Base-by-base conservation (phyloP, 169 alveolate genomes). In the Condylostoma magnum region DNA sequence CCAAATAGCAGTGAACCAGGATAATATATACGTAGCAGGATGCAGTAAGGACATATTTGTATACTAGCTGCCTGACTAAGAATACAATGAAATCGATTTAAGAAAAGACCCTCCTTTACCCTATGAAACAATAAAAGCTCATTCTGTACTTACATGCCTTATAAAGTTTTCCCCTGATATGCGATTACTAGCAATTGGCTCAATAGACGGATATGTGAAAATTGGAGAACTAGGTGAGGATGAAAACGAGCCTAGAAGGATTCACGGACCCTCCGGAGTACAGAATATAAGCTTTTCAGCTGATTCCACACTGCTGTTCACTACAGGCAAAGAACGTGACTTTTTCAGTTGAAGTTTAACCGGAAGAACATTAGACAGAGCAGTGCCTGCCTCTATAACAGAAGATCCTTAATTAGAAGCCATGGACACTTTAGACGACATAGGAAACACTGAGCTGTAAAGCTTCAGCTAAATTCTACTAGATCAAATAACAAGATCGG, bases 281-380 rank as follows among this genome's bases (percentile, higher is more conserved):
- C 57, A 83, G 22, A 51, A 83, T n/a, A 25, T 89, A n/a, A 44
- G 53, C n/a, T 84, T 85, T 56, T 83, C 93, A 8, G 58, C 67
- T 31, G 79, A 76, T 12, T 71, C 83, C 25, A 65, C 83, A 3
- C 52, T 83, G 8, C 80, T 85, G 6, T 89, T 82, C 43, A 58
- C 85, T 6, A 86, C 90, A 5, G 92, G 95, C 1, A 72, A 77
- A 37, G 95, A 89, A 58, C 88, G 93, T 0, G 73, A 85, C 22
- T 60, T 89, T 46, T 74, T 89, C 34, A 57, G 70, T n/a, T 89
- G 92, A 90, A 70, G 70, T 20, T 51, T 81, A 6, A 87, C 81
- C 12, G 76, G 72, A 20, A 63, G 65, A 36, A 79, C 71, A 15
- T 56, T 77, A n/a, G 89, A 89, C 36, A 43, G 52, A 12, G 75